Evolutionary conservation across 352 stramenopile species (phyloP), one percentile per base, ranked within the genome.

Genomic region (Phytopythium sindhum): DNA sequence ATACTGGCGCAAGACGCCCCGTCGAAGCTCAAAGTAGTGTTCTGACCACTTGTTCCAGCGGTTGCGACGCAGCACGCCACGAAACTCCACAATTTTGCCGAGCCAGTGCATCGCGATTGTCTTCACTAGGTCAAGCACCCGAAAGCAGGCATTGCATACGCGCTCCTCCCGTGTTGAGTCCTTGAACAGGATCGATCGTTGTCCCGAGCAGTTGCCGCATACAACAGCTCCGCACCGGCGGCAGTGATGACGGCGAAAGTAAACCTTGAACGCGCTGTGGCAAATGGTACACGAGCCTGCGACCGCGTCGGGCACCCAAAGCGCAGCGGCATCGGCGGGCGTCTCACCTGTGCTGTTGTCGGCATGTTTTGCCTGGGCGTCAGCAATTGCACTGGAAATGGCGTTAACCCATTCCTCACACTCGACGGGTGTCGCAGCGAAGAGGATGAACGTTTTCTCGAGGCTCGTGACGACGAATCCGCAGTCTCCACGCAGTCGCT

Each of bases 371-470:
- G 39, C 45, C 56, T 88, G 86, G 0, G 84, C 82, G 56, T 81
- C 75, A 39, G 66, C 57, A n/a, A 92, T 86, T 4, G 84, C 83
- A 44, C 61, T 57, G 7, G 64, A 47, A 53, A 94, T 90, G 33
- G 69, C 71, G 7, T 80, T 62, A 0, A 90, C 80, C 87, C 87
- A 96, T 33, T 83, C 70, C 2, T 69, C 60, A 42, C 77, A 74
- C 3, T 78, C 73, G 5, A 77, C 66, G 2, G 77, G 75, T 0
- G 78, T 80, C 15, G 81, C 63, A 0, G 85, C 74, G 53, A 93
- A 92, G 59, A 96, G 58, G 17, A 93, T 78, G 59, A 94, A 92
- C 0, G 84, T 93, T 60, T 96, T 94, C 65, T 94, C 82, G 53
- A 79, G 70, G 64, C 87, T 94, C 8, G 74, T 90, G 35, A 96